These are phyloP conservation scores for Neonectria punicea DNA, from an alignment of 2,329 filamentous ascomycete species.

Conservation along the genomic window DNA sequence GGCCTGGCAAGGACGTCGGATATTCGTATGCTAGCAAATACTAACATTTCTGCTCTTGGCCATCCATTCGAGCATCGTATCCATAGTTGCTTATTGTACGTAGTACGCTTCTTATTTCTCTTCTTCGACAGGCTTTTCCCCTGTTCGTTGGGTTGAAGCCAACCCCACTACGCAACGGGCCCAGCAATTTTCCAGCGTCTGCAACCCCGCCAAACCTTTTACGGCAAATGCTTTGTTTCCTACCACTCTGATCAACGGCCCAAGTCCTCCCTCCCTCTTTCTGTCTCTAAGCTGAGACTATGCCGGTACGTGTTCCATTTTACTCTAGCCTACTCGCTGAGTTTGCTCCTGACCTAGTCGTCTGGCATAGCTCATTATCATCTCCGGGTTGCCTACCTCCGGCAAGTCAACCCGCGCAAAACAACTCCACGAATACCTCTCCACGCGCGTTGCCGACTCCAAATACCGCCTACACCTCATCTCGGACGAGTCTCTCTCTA, in stretches of 20 bases:
- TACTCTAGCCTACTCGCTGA: neutral
- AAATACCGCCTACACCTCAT: conserved; percentile 77
- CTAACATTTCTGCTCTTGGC: neutral
- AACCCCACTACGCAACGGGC: conserved; percentile 8
- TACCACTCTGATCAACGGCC: neutral
- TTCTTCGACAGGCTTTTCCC: neutral
- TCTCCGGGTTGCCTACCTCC: conserved; percentile 74
- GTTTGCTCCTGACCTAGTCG: conserved; percentile 10
- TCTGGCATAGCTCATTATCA: conserved; percentile 67
- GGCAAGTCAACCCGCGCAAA: conserved; percentile 74
- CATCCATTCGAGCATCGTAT: neutral
- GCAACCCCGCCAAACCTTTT: conserved; percentile 20
- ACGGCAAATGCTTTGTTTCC: conserved; percentile 2
- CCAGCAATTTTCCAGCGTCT: conserved; percentile 15
- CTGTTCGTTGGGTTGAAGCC: neutral
- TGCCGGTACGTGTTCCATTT: conserved; percentile 37
- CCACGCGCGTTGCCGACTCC: conserved; percentile 61
- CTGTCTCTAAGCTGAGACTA: conserved; percentile 22
- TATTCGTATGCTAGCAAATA: conserved; percentile 1
- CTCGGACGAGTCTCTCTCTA: conserved; percentile 76
- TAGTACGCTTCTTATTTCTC: neutral
- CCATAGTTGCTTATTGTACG: neutral
- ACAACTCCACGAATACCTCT: conserved; percentile 74
- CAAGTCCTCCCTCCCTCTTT: neutral
- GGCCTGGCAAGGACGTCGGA: neutral